Conservation (phyloP, 208 protist genomes). For the Leishmania gerbilli region DNA sequence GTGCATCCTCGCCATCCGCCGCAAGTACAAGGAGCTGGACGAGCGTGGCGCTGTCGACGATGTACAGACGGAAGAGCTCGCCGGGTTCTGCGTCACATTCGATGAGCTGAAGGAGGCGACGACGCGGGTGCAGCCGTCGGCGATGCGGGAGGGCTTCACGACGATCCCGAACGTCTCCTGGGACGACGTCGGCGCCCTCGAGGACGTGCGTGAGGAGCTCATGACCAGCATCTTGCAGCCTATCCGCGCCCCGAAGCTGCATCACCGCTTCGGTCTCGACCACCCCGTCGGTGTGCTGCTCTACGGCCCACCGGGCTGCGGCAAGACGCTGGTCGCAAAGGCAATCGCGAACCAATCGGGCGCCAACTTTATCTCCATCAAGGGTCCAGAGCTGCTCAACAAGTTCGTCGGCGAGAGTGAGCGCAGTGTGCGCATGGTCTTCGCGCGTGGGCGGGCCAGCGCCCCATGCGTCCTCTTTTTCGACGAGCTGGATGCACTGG, state of each 20-base stretch:
- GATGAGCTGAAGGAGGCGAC: conserved; percentile 91
- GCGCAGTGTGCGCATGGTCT: conserved; percentile 97
- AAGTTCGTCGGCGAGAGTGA: conserved; percentile 99
- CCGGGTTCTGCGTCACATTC: conserved; percentile 74
- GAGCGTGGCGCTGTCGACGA: conserved; percentile 25
- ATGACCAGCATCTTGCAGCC: conserved; percentile 91
- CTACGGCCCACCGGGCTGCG: conserved; percentile 99
- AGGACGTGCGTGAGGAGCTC: conserved; percentile 94
- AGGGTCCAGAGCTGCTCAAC: conserved; percentile 98
- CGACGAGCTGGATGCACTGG: conserved; percentile 99
- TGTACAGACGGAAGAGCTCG: conserved; percentile 50
- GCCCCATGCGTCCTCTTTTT: conserved; percentile 99
- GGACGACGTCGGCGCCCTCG: conserved; percentile 97
- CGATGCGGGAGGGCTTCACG: conserved; percentile 96
- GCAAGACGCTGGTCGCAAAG: conserved; percentile 97
- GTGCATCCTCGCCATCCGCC: conserved; percentile 87
- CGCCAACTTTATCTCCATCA: conserved; percentile 99
- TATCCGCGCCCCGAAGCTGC: conserved; percentile 91
- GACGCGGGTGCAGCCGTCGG: conserved; percentile 97
- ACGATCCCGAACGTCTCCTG: conserved; percentile 98
- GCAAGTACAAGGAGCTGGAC: conserved; percentile 77
- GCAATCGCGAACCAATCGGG: conserved; percentile 95
- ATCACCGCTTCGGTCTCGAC: conserved; percentile 89
- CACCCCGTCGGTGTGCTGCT: conserved; percentile 96
- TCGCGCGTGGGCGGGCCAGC: conserved; percentile 90